Base-by-base conservation (phyloP, 805 yeast genomes). In the Yarrowia sp. region DNA sequence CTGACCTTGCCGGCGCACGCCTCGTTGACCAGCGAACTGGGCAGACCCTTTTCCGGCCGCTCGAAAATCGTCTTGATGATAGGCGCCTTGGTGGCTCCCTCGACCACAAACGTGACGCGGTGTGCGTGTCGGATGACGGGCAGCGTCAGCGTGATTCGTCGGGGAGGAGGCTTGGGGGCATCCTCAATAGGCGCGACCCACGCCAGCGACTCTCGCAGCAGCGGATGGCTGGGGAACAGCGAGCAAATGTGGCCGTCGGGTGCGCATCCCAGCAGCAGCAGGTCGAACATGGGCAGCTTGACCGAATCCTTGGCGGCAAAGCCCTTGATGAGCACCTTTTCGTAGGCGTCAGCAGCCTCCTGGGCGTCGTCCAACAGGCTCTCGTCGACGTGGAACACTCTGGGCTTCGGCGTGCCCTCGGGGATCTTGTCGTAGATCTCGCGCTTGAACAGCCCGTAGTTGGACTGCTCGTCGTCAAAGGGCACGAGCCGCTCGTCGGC, bases 181-280 rank as follows among this genome's bases (percentile, higher is more conserved):
- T 92, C 89, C 71, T 86, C 89, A 8, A 94, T 96, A 0, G 98
- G 97, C 35, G 91, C 90, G 72, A 93, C 93, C 98, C 98, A 94
- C 1, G 98, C 98, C 73, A 89, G 84, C 71, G 89, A 86, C 78
- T 94, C 99, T 76, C 98, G 85, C 72, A 94, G 82, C 69, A 90
- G 89, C 73, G 91, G 95, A 75, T 91, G 95, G 76, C 89, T 89
- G 26, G 99, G 99, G 82, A 94, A 94, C 69, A 94, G 84, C n/a
- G 97, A 92, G 66, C 97, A 97, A 75, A 92, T 91, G 78, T 94
- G 99, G 26, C 99, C 99, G 78, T 94, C 99, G 2, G 98, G 98
- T 0, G 99, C 99, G 82, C 98, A 94, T 35, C 99, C 99, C 70
- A 95, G 83, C 72, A 95, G 82, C 71, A 95, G 85, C 67, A 95